Conservation (phyloP, 1,284 basidiomycete species). For the Cryptococcus sp. region DNA sequence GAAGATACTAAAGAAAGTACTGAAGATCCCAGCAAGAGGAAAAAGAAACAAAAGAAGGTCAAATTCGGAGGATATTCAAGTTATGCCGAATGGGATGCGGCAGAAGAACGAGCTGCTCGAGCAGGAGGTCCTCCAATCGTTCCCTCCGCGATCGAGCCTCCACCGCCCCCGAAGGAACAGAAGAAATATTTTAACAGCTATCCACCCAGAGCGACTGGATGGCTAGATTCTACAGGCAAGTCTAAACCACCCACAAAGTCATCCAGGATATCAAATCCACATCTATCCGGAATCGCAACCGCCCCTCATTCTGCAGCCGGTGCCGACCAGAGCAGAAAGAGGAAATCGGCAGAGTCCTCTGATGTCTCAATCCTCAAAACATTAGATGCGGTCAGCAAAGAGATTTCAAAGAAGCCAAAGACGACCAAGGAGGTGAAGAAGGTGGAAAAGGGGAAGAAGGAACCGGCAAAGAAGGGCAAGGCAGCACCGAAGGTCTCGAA, state of each 20-base stretch:
- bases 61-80: no score
- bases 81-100: no score
- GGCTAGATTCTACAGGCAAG: conserved; percentile 12
- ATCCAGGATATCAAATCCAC: no score
- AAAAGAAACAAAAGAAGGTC: conserved; percentile 5
- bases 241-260: conserved; percentile 5
- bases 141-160: no score
- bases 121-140: no score
- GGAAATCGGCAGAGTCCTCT: no score
- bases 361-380: no score
- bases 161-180: no score
- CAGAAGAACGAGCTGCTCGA: no score
- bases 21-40: not conserved
- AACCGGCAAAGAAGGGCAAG: conserved; percentile 4
- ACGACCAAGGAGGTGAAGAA: not conserved
- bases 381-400: not conserved
- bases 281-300: not conserved
- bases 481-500: conserved; percentile 3
- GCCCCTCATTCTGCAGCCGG: not conserved
- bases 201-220: conserved; percentile 6
- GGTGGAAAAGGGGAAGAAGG: conserved; percentile 7
- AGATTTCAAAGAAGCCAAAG: not conserved
- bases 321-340: no score
- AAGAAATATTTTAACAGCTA: no score
- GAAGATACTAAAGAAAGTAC: not conserved